Base-by-base conservation (phyloP, 192 early-diverging fungal genomes). In the Geranomyces michiganensis region DNA sequence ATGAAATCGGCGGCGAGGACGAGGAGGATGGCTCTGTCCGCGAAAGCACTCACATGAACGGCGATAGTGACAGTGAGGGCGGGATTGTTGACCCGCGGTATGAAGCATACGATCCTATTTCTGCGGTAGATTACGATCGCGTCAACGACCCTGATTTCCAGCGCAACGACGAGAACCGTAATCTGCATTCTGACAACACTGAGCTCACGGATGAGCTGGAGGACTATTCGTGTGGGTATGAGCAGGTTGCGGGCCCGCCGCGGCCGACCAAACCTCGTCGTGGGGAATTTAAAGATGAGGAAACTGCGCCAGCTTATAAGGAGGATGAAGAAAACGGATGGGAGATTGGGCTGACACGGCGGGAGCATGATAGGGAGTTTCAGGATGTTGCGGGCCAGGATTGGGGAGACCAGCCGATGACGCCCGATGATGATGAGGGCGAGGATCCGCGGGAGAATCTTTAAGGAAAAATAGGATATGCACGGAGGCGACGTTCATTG, bases 261-360 rank as follows among this genome's bases (percentile, higher is more conserved):
- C 51, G 51, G 51, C 19, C 6, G 51, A 41, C 3, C 3, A 17
- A 26, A 7, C 51, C 3, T 53, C 51, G 15, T 4, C 51, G 51
- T 3, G 51, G 51, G 6, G 51, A 53, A 6, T 53, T 53, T 53
- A 17, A 53, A 26, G 58, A 60, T 8, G 58, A 60, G 31, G 62
- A 64, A 41, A 64, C 32, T 46, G 62, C 62, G 31, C 60, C 62
- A 8, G 70, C 70, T 19, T 72, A 49, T 43, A 19, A 9, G 27
- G 70, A 72, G 53, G 70, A 63, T 13, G 70, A 56, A n/a, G 70
- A 72, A 48, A 55, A 72, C 22, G 62, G 49, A 26, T 72, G 70
- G 70, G 62, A 65, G 15, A 61, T 72, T 26, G 70, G 70, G n/a
- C 14, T 72, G 46, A 21, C 15, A 24, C 17, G 70, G 62, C n/a